These are phyloP conservation scores for Fraxinus latifolia DNA, from an alignment of 305 asterid genomes.

Conservation along the genomic window DNA sequence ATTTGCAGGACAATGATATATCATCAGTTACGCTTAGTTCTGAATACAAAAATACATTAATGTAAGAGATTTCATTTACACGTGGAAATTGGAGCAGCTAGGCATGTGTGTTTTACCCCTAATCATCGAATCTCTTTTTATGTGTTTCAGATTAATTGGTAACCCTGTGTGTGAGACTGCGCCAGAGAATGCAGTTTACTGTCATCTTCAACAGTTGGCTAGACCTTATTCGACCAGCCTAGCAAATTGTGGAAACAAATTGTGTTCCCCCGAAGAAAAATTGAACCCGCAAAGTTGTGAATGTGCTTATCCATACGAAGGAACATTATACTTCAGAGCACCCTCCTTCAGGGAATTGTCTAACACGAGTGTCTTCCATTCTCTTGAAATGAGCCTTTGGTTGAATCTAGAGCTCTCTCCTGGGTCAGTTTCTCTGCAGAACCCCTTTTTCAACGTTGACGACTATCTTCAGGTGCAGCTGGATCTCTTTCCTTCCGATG, in stretches of 20 bases:
- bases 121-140: neutral
- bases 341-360: conserved; percentile 88
- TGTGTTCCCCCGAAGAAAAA: conserved; percentile 58
- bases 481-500: conserved; percentile 63
- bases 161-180: conserved; percentile 76
- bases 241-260: conserved; percentile 72
- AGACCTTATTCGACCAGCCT: conserved; percentile 83
- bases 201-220: conserved; percentile 68
- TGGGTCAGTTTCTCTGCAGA: conserved; percentile 79
- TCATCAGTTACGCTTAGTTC: conserved; percentile 71
- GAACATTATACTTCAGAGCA: conserved; percentile 85
- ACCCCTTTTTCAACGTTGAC: conserved; percentile 78
- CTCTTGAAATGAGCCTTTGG: conserved; percentile 95
- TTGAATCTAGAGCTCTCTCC: conserved; percentile 73
- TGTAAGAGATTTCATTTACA: conserved; percentile 42
- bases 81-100: neutral
- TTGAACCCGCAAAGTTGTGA: conserved; percentile 87
- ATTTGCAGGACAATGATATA: conserved; percentile 72
- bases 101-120: conserved; percentile 9
- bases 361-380: conserved; percentile 68
- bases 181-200: conserved; percentile 66
- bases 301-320: conserved; percentile 85
- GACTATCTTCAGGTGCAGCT: conserved; percentile 90
- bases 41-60: conserved; percentile 58
- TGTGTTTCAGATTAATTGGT: conserved; percentile 64